These are phyloP conservation scores for Coffea canephora DNA, from an alignment of 257 asterid genomes.

Conservation along the genomic window DNA sequence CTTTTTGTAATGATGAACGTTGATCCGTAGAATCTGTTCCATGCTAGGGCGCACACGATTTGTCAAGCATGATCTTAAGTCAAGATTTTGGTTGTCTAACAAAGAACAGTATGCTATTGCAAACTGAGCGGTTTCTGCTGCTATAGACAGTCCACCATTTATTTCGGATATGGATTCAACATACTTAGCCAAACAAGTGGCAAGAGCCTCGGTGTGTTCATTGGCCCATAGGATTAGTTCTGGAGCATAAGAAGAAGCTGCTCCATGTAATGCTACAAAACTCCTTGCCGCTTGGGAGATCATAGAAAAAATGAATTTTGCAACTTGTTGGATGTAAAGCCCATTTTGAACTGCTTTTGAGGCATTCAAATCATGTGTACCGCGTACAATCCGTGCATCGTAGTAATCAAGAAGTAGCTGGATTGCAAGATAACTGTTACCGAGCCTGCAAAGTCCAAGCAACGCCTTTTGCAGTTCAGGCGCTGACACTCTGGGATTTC, in stretches of 20 bases:
- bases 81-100: constrained; percentile 49
- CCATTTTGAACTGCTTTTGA: constrained; percentile 30
- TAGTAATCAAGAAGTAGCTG: constrained; percentile 54
- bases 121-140: constrained; percentile 47
- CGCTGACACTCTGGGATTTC: constrained; percentile 53
- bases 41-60: constrained; percentile 46
- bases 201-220: constrained; percentile 40
- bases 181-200: constrained; percentile 40
- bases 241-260: constrained; percentile 33
- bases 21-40: constrained; percentile 42
- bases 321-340: constrained; percentile 32
- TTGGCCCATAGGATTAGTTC: constrained; percentile 51
- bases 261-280: constrained; percentile 51
- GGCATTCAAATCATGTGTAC: constrained; percentile 36
- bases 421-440: constrained; percentile 43
- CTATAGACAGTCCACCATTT: constrained; percentile 46
- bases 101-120: constrained; percentile 63
- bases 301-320: constrained; percentile 53
- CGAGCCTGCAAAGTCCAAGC: constrained; percentile 55
- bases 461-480: constrained; percentile 69
- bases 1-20: constrained; percentile 52
- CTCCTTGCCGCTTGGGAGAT: constrained; percentile 67
- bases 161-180: constrained; percentile 44
- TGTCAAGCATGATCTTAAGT: constrained; percentile 37
- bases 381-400: constrained; percentile 43